A percentile compares a stretch with the other conserved stretches of the same genome.
phyloP scores from a whole-genome alignment of 2,329 filamentous ascomycete genomes.

The Diaporthe citriasiana region DNA sequence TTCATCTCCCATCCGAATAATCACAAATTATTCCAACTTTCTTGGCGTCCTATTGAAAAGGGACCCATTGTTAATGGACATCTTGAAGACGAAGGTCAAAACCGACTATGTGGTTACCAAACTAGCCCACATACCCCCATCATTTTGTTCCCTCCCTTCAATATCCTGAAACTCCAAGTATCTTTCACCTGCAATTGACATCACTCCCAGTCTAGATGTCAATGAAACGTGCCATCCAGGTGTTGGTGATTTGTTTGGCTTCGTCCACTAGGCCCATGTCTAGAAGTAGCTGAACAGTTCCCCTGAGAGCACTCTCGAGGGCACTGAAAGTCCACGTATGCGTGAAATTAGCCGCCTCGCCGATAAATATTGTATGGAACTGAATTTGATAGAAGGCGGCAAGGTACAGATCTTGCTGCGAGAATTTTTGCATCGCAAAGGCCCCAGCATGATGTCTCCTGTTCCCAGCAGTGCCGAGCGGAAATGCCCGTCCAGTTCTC shows the following conservation, averaged over 20 bases:
- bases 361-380: slow-evolving; percentile 55
- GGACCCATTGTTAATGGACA: too few species aligned
- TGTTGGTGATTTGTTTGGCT: slow-evolving; percentile 19
- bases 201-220: background rate
- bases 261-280: slow-evolving; percentile 24
- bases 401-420: slow-evolving; percentile 71
- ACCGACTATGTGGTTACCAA: too few species aligned
- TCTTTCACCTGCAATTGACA: background rate
- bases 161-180: background rate
- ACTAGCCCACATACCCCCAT: too few species aligned
- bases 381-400: slow-evolving; percentile 74
- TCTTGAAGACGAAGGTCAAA: too few species aligned
- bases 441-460: slow-evolving; percentile 69
- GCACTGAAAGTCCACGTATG: slow-evolving; percentile 64
- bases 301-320: slow-evolving; percentile 25
- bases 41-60: too few species aligned
- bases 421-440: slow-evolving; percentile 65
- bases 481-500: slow-evolving; percentile 71
- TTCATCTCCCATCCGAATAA: too few species aligned
- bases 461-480: slow-evolving; percentile 71
- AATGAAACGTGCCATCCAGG: slow-evolving; percentile 17
- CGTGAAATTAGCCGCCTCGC: slow-evolving; percentile 63
- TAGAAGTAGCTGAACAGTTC: slow-evolving; percentile 28
- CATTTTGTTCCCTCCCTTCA: background rate
- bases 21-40: too few species aligned